phyloP scores from a whole-genome alignment of 169 alveolate species.

The Plasmodium knowlesi region DNA sequence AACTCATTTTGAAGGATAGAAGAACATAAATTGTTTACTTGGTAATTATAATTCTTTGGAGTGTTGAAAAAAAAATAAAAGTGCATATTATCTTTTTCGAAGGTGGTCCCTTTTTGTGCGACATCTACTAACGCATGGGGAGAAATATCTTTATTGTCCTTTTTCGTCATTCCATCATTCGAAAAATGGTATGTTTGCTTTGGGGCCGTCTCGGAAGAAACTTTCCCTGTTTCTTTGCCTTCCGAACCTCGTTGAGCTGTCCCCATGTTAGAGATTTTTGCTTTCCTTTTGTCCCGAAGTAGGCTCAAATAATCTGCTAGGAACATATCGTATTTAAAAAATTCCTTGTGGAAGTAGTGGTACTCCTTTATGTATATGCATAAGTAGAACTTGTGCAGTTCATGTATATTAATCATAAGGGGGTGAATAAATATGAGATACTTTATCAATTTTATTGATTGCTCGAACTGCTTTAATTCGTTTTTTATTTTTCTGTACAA shows the following conservation, averaged over 20 bases:
- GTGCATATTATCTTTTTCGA: neutral
- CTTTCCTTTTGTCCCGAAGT: conserved; percentile 47
- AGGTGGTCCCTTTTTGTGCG: neutral
- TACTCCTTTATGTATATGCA: conserved; percentile 61
- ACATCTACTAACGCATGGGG: neutral
- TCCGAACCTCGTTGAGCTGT: neutral
- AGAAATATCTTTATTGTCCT: neutral
- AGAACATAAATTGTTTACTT: conserved; percentile 49
- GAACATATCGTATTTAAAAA: conserved; percentile 67
- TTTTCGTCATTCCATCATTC: neutral
- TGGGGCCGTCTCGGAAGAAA: neutral
- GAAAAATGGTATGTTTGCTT: neutral
- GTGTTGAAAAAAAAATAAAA: conserved; percentile 71
- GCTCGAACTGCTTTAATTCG: conserved; percentile 20
- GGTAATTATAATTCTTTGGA: conserved; percentile 45
- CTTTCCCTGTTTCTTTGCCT: neutral
- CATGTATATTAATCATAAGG: conserved; percentile 46
- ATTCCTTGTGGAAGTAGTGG: conserved; percentile 56
- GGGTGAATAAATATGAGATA: conserved; percentile 58
- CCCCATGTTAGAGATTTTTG: neutral
- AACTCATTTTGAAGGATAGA: conserved; percentile 57
- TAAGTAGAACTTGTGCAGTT: conserved; percentile 49
- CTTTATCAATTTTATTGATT: conserved; percentile 22
- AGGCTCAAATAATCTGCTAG: conserved; percentile 19
- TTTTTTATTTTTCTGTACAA: conserved; percentile 52